Base-by-base conservation (phyloP, 1,284 basidiomycete species). In the Butyriboletus regius region DNA sequence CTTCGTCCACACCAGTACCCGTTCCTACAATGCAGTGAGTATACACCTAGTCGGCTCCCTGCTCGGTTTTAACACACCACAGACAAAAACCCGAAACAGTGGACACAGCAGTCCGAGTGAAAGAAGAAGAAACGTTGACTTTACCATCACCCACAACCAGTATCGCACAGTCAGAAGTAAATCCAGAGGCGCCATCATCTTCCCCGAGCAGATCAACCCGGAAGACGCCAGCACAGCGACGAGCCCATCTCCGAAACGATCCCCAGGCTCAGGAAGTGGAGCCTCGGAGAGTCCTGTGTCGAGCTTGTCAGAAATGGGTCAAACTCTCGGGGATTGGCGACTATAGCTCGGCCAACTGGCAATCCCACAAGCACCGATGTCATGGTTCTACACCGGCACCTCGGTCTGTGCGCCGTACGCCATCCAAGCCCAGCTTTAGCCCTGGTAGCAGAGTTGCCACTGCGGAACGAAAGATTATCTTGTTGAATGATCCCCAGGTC, bases 401-500 rank as follows among this genome's bases (percentile, higher is more conserved):
- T 31, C 56, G 20, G 31, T 13, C 51, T 39, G 14, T 45, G 9
- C 57, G 53, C 9, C 43, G 32, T 3, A 51, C 54, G 12, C 54
- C 62, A 2, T 54, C 60, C 18, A 63, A 63, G 33, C 54, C 52
- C 22, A 50, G 0, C 31, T 58, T 55, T 47, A 79, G 77, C 45
- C 80, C 78, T 4, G 75, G 73, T 51, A 75, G 72, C 47, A 74
- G 78, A 39, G 76, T 83, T 28, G 75, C 80, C 10, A 74, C 76
- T 10, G 75, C 79, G 14, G 77, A 82, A 56, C 71, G 82, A 49
- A 81, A 77, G 66, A 62, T 83, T 36, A 66, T 69, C 46, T 64
- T 85, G 50, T 71, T 82, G 29, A 84, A 83, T 54, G 83, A 85
- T 60, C 57, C 74, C 17, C 77, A 79, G 54, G 80, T 73, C 34